phyloP scores from a whole-genome alignment of 139 green algal species.

The Chloropicon primus region DNA sequence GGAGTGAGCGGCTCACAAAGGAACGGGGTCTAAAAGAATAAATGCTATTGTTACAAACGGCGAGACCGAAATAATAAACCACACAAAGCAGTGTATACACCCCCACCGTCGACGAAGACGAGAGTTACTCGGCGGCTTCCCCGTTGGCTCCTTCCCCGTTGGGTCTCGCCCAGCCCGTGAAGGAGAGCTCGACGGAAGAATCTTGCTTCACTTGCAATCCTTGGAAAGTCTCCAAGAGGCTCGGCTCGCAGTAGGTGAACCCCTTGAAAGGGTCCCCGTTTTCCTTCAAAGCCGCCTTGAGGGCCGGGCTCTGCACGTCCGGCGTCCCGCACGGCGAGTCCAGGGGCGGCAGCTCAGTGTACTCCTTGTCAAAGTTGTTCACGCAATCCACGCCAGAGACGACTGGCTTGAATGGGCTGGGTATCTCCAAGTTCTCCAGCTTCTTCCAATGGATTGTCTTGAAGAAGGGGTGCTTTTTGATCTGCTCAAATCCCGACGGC shows the following conservation, averaged over 20 bases:
- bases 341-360: constrained; percentile 45
- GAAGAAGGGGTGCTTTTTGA: constrained; percentile 42
- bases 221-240: constrained; percentile 2
- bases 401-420: constrained; percentile 55
- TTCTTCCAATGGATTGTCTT: constrained; percentile 61
- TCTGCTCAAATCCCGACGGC: constrained; percentile 32
- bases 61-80: too few relatives aligned
- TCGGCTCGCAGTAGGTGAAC: constrained; percentile 40
- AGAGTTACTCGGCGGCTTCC: neutral
- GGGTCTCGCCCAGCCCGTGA: neutral
- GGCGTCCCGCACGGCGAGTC: constrained; percentile 61
- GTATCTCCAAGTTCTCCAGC: constrained; percentile 53
- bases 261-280: constrained; percentile 36
- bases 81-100: too few relatives aligned
- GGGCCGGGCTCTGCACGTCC: neutral
- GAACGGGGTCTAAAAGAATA: neutral
- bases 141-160: too few relatives aligned
- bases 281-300: neutral
- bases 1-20: too few relatives aligned
- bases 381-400: constrained; percentile 24
- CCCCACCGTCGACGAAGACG: too few relatives aligned
- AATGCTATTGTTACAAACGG: too few relatives aligned
- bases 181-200: neutral
- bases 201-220: neutral
- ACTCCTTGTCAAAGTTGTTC: constrained; percentile 79